Evolutionary conservation across 768 basidiomycete genomes (phyloP).

Genomic region (Naganishia friedmannii): DNA sequence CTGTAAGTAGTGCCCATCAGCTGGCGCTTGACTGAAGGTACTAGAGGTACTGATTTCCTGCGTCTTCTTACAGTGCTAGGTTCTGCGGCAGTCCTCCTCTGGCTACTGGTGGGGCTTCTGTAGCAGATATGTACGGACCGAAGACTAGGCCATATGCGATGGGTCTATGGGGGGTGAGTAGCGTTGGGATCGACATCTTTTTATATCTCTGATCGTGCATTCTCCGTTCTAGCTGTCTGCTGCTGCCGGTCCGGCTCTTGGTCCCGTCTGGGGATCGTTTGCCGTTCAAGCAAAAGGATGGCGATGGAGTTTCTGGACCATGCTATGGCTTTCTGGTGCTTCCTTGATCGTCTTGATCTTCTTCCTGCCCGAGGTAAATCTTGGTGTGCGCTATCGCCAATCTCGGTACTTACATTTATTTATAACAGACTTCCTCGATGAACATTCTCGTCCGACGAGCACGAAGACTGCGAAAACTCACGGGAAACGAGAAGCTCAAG

Average conservation of each 20-base stretch:
- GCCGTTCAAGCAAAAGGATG: conserved; percentile 50
- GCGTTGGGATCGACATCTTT: not conserved
- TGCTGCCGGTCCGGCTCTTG: conserved; percentile 46
- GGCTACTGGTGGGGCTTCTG: conserved; percentile 51
- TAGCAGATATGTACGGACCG: conserved; percentile 47
- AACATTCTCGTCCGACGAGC: conserved; percentile 53
- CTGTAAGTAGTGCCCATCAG: conserved; percentile 21
- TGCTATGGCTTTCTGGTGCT: conserved; percentile 49
- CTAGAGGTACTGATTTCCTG: not conserved
- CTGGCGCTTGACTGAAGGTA: too few relatives aligned
- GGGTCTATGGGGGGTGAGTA: conserved; percentile 41
- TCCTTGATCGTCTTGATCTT: conserved; percentile 46
- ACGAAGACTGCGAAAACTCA: conserved; percentile 50
- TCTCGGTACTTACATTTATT: not conserved
- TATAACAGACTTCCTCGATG: conserved; percentile 41
- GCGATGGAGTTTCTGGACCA: conserved; percentile 52
- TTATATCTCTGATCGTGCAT: conserved; percentile 28
- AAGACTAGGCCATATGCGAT: conserved; percentile 44
- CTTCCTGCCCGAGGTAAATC: conserved; percentile 48
- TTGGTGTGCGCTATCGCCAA: not conserved
- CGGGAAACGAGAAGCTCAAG: conserved; percentile 49
- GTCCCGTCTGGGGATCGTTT: conserved; percentile 49
- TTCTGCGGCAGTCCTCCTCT: conserved; percentile 52
- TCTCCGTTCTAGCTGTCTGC: not conserved
- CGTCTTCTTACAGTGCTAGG: conserved; percentile 36